A percentile compares a stretch with the other conserved stretches of the same genome.
Evolutionary conservation across 768 basidiomycete species (phyloP).

Genomic region (Collybiopsis confluens): DNA sequence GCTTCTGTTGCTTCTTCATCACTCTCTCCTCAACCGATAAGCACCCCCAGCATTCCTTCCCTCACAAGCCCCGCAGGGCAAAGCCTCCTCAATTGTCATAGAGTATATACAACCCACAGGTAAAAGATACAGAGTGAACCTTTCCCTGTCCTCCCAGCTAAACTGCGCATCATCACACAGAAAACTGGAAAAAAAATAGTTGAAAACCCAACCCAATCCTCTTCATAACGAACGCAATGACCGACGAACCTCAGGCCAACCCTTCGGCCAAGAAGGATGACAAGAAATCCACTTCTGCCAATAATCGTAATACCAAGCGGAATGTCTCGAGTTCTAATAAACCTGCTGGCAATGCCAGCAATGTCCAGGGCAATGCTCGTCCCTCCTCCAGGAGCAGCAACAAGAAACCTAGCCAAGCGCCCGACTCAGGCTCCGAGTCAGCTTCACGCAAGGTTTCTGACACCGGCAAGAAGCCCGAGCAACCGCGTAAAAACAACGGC

Average conservation of each 20-base stretch:
- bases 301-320: conserved; percentile 55
- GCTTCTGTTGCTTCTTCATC: conserved; percentile 43
- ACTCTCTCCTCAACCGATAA: conserved; percentile 36
- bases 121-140: conserved; percentile 14
- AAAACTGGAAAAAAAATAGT: conserved; percentile 41
- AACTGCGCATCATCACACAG: conserved; percentile 27
- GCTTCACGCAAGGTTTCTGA: conserved; percentile 55
- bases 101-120: conserved; percentile 39
- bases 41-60: conserved; percentile 42
- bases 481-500: conserved; percentile 42
- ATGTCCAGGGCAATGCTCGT: conserved; percentile 41
- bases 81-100: conserved; percentile 48
- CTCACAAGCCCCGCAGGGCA: conserved; percentile 92
- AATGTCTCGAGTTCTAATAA: conserved; percentile 49
- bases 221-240: conserved; percentile 82
- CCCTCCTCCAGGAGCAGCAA: conserved; percentile 66
- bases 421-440: conserved; percentile 75
- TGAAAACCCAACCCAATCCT: conserved; percentile 41
- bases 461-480: conserved; percentile 50
- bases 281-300: conserved; percentile 54
- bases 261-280: conserved; percentile 66
- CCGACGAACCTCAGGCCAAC: conserved; percentile 69
- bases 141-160: conserved; percentile 12
- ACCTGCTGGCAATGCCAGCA: conserved; percentile 34
- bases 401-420: conserved; percentile 47